A percentile compares a stretch with the other conserved stretches of the same genome.
Conservation (phyloP, 2,329 filamentous ascomycete genomes). For the Alternaria solani region DNA sequence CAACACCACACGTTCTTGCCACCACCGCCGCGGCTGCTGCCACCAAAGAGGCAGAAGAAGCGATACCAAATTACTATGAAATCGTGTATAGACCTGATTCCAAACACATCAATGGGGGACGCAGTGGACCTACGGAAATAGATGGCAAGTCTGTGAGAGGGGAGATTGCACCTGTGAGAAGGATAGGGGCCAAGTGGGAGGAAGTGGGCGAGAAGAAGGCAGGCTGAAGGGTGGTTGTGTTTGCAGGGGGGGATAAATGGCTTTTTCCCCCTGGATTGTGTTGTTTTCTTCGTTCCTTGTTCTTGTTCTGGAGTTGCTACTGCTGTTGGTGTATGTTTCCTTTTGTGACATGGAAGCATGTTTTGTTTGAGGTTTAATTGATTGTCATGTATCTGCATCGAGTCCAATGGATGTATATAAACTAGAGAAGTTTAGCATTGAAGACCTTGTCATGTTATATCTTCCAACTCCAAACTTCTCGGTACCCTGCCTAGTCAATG, state of each 20-base stretch:
- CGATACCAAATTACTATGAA: constrained; percentile 14
- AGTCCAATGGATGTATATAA: neutral
- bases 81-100: neutral
- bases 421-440: neutral
- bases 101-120: neutral
- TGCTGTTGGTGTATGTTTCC: neutral
- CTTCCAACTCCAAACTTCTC: neutral
- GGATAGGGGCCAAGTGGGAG: constrained; percentile 1
- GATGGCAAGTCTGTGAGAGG: neutral
- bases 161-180: neutral
- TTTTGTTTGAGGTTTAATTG: neutral
- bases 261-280: neutral
- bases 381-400: neutral
- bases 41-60: neutral
- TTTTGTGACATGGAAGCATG: neutral
- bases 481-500: neutral
- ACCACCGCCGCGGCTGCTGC: neutral
- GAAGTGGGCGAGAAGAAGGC: neutral
- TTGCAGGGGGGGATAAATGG: neutral
- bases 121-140: neutral
- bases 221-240: neutral
- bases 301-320: neutral
- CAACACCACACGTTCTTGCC: neutral
- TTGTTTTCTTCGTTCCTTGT: neutral
- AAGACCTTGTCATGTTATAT: neutral